These are phyloP conservation scores for Pythium diclinum DNA, from an alignment of 352 stramenopile species.

Conservation along the genomic window DNA sequence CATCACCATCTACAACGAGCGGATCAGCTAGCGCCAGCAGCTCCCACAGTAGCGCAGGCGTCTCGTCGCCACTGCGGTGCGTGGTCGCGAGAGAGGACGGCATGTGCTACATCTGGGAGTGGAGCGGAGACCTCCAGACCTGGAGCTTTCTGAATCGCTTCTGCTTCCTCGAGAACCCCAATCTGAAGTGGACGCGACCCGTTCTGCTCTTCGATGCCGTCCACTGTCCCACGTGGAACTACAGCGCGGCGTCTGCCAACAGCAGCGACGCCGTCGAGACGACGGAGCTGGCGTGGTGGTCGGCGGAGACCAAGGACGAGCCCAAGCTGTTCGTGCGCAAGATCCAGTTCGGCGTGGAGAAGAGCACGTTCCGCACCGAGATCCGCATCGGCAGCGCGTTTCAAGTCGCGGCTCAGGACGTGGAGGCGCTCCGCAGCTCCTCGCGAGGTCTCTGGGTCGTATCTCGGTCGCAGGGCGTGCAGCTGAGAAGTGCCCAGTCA, in stretches of 20 bases:
- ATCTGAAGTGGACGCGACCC: constrained; percentile 76
- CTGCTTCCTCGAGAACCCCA: constrained; percentile 78
- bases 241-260: constrained; percentile 7
- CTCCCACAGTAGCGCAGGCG: constrained; percentile 11
- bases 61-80: constrained; percentile 47
- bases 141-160: constrained; percentile 85
- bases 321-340: constrained; percentile 65
- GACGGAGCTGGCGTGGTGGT: constrained; percentile 79
- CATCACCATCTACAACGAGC: constrained; percentile 3
- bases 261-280: constrained; percentile 33
- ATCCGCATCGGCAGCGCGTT: constrained; percentile 71
- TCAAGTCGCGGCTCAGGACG: constrained; percentile 16
- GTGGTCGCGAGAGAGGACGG: constrained; percentile 75
- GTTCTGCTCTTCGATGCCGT: constrained; percentile 58
- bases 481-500: constrained; percentile 54
- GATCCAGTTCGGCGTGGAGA: constrained; percentile 66
- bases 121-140: constrained; percentile 67
- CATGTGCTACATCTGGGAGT: constrained; percentile 83
- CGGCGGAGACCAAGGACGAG: constrained; percentile 53
- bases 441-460: constrained; percentile 72
- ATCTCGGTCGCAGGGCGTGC: constrained; percentile 43
- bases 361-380: constrained; percentile 72
- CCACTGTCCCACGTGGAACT: constrained; percentile 30
- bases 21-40: constrained; percentile 12
- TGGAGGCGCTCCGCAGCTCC: constrained; percentile 42